Base-by-base conservation (phyloP, 371 early-diverging fungal genomes). In the Circinella minor region DNA sequence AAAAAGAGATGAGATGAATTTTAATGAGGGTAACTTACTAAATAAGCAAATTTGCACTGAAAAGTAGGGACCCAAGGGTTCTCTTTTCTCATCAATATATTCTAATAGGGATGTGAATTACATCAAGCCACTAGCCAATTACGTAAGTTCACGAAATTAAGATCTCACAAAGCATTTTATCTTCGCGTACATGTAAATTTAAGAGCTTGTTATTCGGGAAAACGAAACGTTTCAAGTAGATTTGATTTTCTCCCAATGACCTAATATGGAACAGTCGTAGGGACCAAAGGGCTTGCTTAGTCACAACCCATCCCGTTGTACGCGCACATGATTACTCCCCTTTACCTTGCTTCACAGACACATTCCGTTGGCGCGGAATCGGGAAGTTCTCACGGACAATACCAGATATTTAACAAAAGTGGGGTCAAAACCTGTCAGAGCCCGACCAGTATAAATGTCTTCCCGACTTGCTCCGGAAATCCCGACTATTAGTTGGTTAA, bases 221-320 rank as follows among this genome's bases (percentile, higher is more conserved):
- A 38, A 36, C 36, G 64, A 43, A 43, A 43, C 1, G 11, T 43
- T 11, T 43, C 11, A 43, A 43, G 43, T 15, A 36, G 13, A 15
- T 61, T 54, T 18, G 17, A 36, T 14, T 37, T 47, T 47, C 48
- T 54, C 65, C 18, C 54, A 65, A 9, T 65, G 17, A 8, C 65
- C 37, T 65, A 36, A 20, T 65, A 51, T 18, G 54, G 65, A 49
- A 38, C 20, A n/a, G 37, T 54, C 65, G 65, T 65, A 65, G 65
- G 65, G 65, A 65, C 65, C 65, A 36, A 54, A 65, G 54, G 65
- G 65, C 49, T 36, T 65, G 54, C 63, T 65, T 65, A 65, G 65
- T 65, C 43, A 65, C 65, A 63, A 11, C 9, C 63, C 63, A 46
- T 47, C 43, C 63, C 43, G 43, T 47, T 63, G 63, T 63, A 38